Conservation (phyloP, 768 basidiomycete species). For the Agaricus blazei region DNA sequence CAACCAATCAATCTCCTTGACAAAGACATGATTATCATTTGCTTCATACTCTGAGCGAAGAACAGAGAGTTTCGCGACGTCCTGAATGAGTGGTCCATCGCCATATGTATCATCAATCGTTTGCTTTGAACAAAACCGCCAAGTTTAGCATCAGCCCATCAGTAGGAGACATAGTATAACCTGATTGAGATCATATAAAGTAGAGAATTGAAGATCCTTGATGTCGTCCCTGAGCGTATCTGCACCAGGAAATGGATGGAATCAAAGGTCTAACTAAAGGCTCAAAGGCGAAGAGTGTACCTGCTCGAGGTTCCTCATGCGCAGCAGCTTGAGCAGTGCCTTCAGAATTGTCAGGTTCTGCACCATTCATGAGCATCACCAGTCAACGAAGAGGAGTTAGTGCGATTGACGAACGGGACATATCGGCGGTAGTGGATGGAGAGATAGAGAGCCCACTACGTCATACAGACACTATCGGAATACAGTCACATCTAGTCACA, state of each 20-base stretch:
- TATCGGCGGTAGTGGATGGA: not conserved
- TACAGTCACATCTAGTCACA: not conserved
- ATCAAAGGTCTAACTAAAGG: not conserved
- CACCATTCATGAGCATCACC: not conserved
- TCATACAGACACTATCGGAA: not conserved
- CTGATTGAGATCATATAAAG: conserved; percentile 21
- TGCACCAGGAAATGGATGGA: not conserved
- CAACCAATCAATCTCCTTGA: conserved; percentile 75
- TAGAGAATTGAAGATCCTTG: conserved; percentile 5
- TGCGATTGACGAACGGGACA: conserved; percentile 3
- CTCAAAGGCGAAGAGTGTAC: not conserved
- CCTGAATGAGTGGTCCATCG: conserved; percentile 49
- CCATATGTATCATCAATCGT: conserved; percentile 31
- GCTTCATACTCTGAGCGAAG: conserved; percentile 63
- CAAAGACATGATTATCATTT: conserved; percentile 49
- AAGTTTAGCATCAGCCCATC: not conserved
- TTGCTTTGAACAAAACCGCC: conserved; percentile 14
- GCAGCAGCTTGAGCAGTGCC: not conserved
- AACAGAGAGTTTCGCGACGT: conserved; percentile 43
- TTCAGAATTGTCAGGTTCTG: not conserved
- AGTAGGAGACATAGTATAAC: conserved; percentile 6
- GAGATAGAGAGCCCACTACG: not conserved
- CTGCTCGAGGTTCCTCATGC: not conserved
- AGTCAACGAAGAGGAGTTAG: not conserved
- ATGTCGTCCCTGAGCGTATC: not conserved